Base-by-base conservation (phyloP, 768 basidiomycete species). In the Pholiota microspora region DNA sequence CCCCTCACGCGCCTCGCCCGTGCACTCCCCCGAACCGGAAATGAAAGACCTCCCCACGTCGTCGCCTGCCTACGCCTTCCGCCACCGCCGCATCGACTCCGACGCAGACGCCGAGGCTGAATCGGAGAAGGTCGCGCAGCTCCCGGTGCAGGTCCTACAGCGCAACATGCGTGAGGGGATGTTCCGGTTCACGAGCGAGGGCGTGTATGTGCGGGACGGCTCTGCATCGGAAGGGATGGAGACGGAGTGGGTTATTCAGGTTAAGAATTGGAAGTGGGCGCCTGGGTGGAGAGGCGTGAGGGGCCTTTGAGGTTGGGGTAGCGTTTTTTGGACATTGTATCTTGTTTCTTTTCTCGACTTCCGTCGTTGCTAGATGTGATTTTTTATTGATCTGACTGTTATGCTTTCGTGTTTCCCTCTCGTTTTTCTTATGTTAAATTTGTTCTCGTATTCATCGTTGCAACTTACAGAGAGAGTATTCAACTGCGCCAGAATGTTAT, bases 261-360 rank as follows among this genome's bases (percentile, higher is more conserved):
- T 74, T 7, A 71, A 66, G 58, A 65, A 70, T 53, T 76, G 75
- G 75, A 74, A 68, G 63, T 76, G 73, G 73, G 70, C 70, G 1
- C 66, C 64, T 0, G 63, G 34, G 25, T 51, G 52, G 27, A 42
- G 9, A 7, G 21, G 16, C 21, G 9, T 21, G 7, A 42, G 40
- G 21, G 40, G 23, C 10, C n/a, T n/a, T n/a, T n/a, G n/a, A n/a
- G n/a, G n/a, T n/a, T n/a, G n/a, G n/a, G n/a, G n/a, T n/a, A n/a
- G n/a, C n/a, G n/a, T n/a, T n/a, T n/a, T n/a, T n/a, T n/a, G n/a
- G n/a, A n/a, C n/a, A n/a, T n/a, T n/a, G n/a, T n/a, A n/a, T n/a
- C n/a, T n/a, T n/a, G n/a, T n/a, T n/a, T n/a, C n/a, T n/a, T n/a
- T n/a, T n/a, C n/a, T n/a, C n/a, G n/a, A n/a, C n/a, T n/a, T n/a